These are phyloP conservation scores for Leishmania gerbilli DNA, from an alignment of 208 protist species.

Conservation along the genomic window DNA sequence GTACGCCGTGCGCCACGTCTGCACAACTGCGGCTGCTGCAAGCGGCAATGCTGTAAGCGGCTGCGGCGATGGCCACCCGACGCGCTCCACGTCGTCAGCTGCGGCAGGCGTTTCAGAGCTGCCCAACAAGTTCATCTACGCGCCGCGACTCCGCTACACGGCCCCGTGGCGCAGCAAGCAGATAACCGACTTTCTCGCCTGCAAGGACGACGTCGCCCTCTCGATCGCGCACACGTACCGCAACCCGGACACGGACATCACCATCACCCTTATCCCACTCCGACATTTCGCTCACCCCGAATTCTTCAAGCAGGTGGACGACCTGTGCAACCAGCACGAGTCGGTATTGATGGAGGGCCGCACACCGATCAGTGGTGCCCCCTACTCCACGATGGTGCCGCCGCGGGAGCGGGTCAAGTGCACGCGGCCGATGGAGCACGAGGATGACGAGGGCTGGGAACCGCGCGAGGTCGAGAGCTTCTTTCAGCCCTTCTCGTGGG, in stretches of 20 bases:
- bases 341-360: slow-evolving; percentile 90
- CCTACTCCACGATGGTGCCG: slow-evolving; percentile 77
- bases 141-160: slow-evolving; percentile 56
- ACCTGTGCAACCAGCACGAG: slow-evolving; percentile 76
- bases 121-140: slow-evolving; percentile 36
- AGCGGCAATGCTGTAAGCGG: background rate
- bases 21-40: background rate
- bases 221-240: slow-evolving; percentile 75
- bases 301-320: slow-evolving; percentile 85
- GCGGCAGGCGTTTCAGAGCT: background rate
- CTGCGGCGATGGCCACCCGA: background rate
- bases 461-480: slow-evolving; percentile 70
- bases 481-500: slow-evolving; percentile 90
- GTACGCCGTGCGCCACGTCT: background rate
- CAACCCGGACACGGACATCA: slow-evolving; percentile 39
- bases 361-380: slow-evolving; percentile 55
- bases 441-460: slow-evolving; percentile 89
- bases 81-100: background rate
- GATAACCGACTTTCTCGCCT: slow-evolving; percentile 61
- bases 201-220: slow-evolving; percentile 33
- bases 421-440: slow-evolving; percentile 51
- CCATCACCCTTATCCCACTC: slow-evolving; percentile 79
- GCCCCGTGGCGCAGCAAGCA: slow-evolving; percentile 59
- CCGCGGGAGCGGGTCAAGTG: slow-evolving; percentile 33
- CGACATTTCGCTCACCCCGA: slow-evolving; percentile 81